phyloP scores from a whole-genome alignment of 1,284 basidiomycete species.

The Leccinum griseonigrum region DNA sequence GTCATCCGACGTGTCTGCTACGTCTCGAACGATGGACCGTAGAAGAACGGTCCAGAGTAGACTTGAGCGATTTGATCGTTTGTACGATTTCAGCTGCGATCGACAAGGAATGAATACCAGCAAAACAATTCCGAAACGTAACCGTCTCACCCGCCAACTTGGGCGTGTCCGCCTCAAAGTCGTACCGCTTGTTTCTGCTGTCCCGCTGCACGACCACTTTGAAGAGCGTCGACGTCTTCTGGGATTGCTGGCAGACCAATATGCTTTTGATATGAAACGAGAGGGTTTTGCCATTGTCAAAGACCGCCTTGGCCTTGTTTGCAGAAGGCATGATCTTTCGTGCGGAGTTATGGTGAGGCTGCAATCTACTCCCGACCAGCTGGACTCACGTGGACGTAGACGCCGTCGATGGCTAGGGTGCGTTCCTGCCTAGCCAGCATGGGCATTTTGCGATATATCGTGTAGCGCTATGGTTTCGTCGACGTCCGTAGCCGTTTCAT shows the following conservation, averaged over 20 bases:
- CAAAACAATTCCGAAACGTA: background rate
- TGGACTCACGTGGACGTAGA: conserved; percentile 84
- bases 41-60: conserved; percentile 54
- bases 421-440: conserved; percentile 92
- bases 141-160: conserved; percentile 68
- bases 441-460: conserved; percentile 91
- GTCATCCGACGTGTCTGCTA: conserved; percentile 47
- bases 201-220: conserved; percentile 78
- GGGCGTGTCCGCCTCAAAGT: conserved; percentile 93
- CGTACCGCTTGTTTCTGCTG: conserved; percentile 86
- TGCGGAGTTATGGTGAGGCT: conserved; percentile 7
- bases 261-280: conserved; percentile 93
- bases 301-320: conserved; percentile 79
- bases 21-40: conserved; percentile 56
- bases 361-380: background rate
- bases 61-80: conserved; percentile 59
- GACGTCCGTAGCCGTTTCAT: background rate
- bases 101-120: background rate
- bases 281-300: conserved; percentile 85
- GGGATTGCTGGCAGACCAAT: conserved; percentile 78
- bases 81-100: conserved; percentile 68
- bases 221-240: conserved; percentile 80
- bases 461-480: conserved; percentile 67
- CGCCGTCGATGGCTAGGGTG: conserved; percentile 91
- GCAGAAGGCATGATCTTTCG: conserved; percentile 84